Evolutionary conservation across 2,329 filamentous ascomycete genomes (phyloP).

Genomic region (Paraconiothyrium sp.): DNA sequence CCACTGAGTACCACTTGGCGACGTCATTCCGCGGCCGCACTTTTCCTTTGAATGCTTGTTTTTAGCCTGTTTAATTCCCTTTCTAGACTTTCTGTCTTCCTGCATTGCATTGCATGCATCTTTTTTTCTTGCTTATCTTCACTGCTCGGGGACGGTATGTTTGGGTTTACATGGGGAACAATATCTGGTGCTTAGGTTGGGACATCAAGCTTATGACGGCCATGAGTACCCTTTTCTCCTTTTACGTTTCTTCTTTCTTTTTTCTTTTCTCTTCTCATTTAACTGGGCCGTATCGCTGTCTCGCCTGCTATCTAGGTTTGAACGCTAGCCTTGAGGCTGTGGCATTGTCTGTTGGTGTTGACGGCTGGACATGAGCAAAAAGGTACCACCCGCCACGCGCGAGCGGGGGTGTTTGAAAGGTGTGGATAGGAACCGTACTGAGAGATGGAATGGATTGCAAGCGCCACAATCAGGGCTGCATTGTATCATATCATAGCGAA

Average conservation of each 20-base stretch:
- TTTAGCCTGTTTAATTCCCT: conserved; percentile 38
- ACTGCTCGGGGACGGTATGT: conserved; percentile 15
- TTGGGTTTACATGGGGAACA: conserved; percentile 16
- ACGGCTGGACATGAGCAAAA: neutral
- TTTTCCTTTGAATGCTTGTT: conserved; percentile 28
- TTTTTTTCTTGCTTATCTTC: conserved; percentile 22
- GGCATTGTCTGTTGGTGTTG: too few relatives aligned
- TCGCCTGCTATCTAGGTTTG: too few relatives aligned
- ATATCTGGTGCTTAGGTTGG: neutral
- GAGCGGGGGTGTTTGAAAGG: neutral
- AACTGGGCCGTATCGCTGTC: neutral
- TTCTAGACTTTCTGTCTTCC: conserved; percentile 31
- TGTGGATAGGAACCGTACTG: neutral
- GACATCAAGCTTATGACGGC: conserved; percentile 20
- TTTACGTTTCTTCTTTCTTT: neutral
- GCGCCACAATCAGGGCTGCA: conserved; percentile 1
- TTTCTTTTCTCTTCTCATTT: conserved; percentile 12
- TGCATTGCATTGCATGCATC: conserved; percentile 41
- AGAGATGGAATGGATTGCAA: neutral
- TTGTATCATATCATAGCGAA: conserved; percentile 7
- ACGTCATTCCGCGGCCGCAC: conserved; percentile 32
- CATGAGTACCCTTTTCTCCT: conserved; percentile 25
- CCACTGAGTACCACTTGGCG: conserved; percentile 37
- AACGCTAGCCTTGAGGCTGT: too few relatives aligned
- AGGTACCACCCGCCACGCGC: neutral